These are phyloP conservation scores for Microdochium paspali DNA, from an alignment of 2,329 filamentous ascomycete genomes.

Conservation along the genomic window DNA sequence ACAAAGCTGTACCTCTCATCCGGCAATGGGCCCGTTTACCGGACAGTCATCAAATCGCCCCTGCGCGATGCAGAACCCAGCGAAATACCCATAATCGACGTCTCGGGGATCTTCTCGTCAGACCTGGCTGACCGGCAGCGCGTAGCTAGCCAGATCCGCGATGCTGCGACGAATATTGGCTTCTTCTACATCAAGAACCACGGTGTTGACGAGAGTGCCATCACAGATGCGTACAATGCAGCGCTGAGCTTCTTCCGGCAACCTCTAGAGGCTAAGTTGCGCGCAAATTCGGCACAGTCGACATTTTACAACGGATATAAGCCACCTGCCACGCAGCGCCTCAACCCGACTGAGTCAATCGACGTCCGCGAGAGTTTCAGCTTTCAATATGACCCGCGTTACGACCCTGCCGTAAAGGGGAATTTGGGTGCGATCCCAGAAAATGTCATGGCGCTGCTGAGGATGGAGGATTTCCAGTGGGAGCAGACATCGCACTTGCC, in stretches of 20 bases:
- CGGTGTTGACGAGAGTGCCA: conserved; percentile 17
- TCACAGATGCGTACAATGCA: conserved; percentile 12
- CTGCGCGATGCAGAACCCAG: conserved; percentile 22
- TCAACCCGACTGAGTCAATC: conserved; percentile 9
- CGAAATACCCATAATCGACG: conserved; percentile 32
- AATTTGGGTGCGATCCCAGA: conserved; percentile 15
- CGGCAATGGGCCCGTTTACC: conserved; percentile 24
- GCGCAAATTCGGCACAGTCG: conserved; percentile 24
- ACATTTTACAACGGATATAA: conserved; percentile 28
- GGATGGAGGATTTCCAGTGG: conserved; percentile 14
- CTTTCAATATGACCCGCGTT: conserved; percentile 20
- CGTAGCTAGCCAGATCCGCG: conserved; percentile 28
- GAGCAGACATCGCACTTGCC: conserved; percentile 16
- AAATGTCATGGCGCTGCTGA: not conserved
- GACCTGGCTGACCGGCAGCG: conserved; percentile 21
- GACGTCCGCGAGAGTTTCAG: conserved; percentile 24
- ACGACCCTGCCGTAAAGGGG: conserved; percentile 16
- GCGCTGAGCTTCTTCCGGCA: conserved; percentile 15
- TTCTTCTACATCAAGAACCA: conserved; percentile 33
- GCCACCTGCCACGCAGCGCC: conserved; percentile 17
- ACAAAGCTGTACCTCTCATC: conserved; percentile 24
- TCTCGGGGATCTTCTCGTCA: conserved; percentile 26
- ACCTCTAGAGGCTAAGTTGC: conserved; percentile 10
- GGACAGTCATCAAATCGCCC: conserved; percentile 22
- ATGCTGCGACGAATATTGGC: conserved; percentile 28